Conservation (phyloP, 2,329 filamentous ascomycete species). For the Nigrospora sphaerica region DNA sequence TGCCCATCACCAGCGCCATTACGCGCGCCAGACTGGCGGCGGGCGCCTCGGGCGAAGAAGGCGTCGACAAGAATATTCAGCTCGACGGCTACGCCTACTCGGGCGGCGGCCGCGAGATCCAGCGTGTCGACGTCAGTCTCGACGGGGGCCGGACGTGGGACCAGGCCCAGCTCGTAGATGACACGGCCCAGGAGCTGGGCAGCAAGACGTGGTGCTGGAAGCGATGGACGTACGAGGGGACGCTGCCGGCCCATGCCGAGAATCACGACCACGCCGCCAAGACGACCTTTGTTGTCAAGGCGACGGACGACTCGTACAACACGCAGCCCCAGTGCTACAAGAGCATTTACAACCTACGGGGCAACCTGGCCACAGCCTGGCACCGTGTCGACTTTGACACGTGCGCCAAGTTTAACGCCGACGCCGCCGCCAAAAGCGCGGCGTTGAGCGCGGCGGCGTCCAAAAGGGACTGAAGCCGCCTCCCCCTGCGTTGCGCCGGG, state of each 20-base stretch:
- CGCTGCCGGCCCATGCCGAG: slow-evolving; percentile 26
- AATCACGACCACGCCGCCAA: slow-evolving; percentile 26
- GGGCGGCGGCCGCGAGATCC: slow-evolving; percentile 57
- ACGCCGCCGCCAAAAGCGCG: no score
- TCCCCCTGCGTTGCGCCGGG: no score
- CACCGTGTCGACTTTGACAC: slow-evolving; percentile 41
- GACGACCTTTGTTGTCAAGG: slow-evolving; percentile 55
- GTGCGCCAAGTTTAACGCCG: slow-evolving; percentile 2
- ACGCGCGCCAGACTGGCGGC: slow-evolving; percentile 29
- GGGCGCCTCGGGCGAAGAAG: slow-evolving; percentile 5
- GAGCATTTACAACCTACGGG: slow-evolving; percentile 56
- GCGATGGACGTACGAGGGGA: slow-evolving; percentile 51
- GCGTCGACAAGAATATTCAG: slow-evolving; percentile 12
- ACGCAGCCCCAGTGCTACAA: slow-evolving; percentile 56
- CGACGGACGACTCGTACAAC: slow-evolving; percentile 60
- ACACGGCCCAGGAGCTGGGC: slow-evolving; percentile 27
- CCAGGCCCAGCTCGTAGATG: slow-evolving; percentile 52
- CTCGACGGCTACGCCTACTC: slow-evolving; percentile 61
- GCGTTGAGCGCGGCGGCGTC: no score
- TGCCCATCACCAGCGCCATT: slow-evolving; percentile 62
- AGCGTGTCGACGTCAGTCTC: slow-evolving; percentile 60
- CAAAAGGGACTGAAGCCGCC: no score
- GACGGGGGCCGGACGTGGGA: slow-evolving; percentile 59
- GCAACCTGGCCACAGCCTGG: slow-evolving; percentile 62
- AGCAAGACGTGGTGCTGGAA: slow-evolving; percentile 57